Conservation (phyloP, 1,139 yeast species). For the Taphrina communis region DNA sequence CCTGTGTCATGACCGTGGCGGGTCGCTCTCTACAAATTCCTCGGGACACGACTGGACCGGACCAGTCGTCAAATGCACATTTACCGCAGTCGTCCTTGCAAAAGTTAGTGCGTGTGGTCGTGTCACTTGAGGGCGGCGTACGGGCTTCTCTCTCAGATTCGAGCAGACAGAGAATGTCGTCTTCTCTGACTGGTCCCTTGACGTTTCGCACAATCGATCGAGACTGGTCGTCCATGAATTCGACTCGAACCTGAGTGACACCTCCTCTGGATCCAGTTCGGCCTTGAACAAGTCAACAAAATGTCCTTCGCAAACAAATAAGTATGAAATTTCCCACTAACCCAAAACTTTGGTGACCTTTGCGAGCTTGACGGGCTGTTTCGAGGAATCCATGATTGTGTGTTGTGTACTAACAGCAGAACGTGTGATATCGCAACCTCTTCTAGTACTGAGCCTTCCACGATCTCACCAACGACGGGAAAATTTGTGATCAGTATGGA, state of each 20-base stretch:
- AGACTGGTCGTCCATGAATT: conserved; percentile 96
- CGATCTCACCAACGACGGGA: not conserved
- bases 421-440: not conserved
- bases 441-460: not conserved
- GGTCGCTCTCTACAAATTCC: conserved; percentile 15
- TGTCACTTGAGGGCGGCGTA: conserved; percentile 46
- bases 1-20: conserved; percentile 20
- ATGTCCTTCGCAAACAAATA: not conserved
- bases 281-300: conserved; percentile 55
- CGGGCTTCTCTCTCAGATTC: conserved; percentile 99
- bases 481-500: conserved; percentile 29
- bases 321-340: not conserved
- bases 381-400: conserved; percentile 47
- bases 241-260: conserved; percentile 98
- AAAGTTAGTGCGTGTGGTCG: conserved; percentile 1
- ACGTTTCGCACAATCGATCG: conserved; percentile 99
- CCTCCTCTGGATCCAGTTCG: conserved; percentile 43
- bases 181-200: conserved; percentile 98
- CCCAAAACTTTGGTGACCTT: conserved; percentile 98
- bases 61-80: not conserved
- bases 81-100: conserved; percentile 33
- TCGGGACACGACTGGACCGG: not conserved
- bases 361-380: conserved; percentile 93
- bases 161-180: conserved; percentile 98
- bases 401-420: not conserved